Evolutionary conservation across 225 moss, liverwort and hornwort species (phyloP), one percentile per base, ranked within the genome.

Genomic region (Anthoceros angustus): DNA sequence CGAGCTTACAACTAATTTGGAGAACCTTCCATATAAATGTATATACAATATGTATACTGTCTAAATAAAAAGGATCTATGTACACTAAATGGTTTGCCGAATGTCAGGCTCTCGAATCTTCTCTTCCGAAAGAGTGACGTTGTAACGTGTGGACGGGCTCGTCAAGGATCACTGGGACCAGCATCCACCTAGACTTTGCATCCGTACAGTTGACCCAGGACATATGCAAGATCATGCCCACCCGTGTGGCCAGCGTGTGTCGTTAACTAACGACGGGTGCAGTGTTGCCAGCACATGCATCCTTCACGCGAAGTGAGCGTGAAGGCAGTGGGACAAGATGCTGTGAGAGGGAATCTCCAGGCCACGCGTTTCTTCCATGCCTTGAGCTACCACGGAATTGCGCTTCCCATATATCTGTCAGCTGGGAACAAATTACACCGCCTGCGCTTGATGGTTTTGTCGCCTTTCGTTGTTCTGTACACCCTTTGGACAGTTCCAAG

Each of bases 361-460:
- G 6, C 45, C 45, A 46, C 45, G 6, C 2, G 45, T 46, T 46
- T 46, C 12, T 46, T 16, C 45, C 12, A 46, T 46, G 11, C 5
- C 45, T 46, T 46, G 45, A 46, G 45, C 45, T 46, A 5, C 45
- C 45, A 46, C 45, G 5, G 45, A 46, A 2, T 46, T 46, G 45
- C 45, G 45, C 45, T 46, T 46, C 45, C 45, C 45, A 46, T 16
- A 46, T 46, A 2, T 46, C 2, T 46, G 45, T 11, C 45, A 46
- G 45, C 45, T 46, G 45, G 45, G 16, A 46, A 46, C 45, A 46
- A 46, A 46, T 46, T 46, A 46, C 45, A 46, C 45, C 45, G 45
- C 45, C 45, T 46, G 32, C 32, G 32, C 1, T 46, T 46, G 16
- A 16, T 11, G 12, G 45, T 46, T 46, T 6, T 1, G 3, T 2